phyloP scores from a whole-genome alignment of 2,329 filamentous ascomycete genomes.

The Colletotrichum orbiculare region DNA sequence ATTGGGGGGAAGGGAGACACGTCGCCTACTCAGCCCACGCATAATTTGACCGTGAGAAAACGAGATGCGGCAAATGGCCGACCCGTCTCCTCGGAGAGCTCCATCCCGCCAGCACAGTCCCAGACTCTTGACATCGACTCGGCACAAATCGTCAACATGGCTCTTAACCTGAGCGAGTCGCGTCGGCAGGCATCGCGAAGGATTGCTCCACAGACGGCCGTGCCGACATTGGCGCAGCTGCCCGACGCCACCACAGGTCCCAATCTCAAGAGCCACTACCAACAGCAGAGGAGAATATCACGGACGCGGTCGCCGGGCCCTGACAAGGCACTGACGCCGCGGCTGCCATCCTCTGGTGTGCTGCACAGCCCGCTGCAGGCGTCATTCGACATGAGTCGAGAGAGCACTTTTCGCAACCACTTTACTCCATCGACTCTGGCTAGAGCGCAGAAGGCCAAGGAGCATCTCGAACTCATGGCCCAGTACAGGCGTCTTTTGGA shows the following conservation, averaged over 20 bases:
- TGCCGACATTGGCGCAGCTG: conserved; percentile 62
- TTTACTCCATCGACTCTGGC: conserved; percentile 85
- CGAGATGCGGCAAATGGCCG: conserved; percentile 38
- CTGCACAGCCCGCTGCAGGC: conserved; percentile 59
- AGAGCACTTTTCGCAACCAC: conserved; percentile 67
- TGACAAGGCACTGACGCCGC: conserved; percentile 53
- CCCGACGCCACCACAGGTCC: conserved; percentile 65
- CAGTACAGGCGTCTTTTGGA: conserved; percentile 87
- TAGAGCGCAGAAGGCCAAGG: conserved; percentile 85
- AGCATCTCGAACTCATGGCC: conserved; percentile 85
- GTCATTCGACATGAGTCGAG: conserved; percentile 55
- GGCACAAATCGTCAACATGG: conserved; percentile 92
- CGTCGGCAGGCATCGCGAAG: conserved; percentile 72
- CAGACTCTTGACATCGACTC: conserved; percentile 75
- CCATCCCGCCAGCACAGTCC: conserved; percentile 38
- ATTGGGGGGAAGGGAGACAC: conserved; percentile 15
- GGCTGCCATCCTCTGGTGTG: conserved; percentile 53
- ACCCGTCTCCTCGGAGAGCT: conserved; percentile 35
- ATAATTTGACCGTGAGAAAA: conserved; percentile 32
- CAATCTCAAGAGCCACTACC: conserved; percentile 75
- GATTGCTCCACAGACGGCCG: conserved; percentile 61
- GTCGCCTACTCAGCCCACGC: conserved; percentile 22
- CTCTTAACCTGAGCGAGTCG: conserved; percentile 87
- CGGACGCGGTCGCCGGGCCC: conserved; percentile 70
- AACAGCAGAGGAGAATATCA: conserved; percentile 74